Evolutionary conservation across 2,329 filamentous ascomycete genomes (phyloP), one percentile per base, ranked within the genome.

Genomic region (Curvularia spicifera): DNA sequence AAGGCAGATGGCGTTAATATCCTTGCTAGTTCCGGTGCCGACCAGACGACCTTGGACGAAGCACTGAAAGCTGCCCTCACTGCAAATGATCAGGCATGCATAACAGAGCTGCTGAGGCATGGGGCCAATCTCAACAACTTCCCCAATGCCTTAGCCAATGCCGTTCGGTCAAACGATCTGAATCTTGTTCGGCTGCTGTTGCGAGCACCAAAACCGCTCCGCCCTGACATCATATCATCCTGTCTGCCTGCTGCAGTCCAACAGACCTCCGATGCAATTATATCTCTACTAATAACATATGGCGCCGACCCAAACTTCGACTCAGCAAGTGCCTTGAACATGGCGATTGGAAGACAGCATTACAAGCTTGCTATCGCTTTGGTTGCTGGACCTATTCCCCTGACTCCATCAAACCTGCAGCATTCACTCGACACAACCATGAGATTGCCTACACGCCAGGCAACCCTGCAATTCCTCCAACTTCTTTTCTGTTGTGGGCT

Each of bases 221-320:
- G 65, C 5, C 42, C 68, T 13, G 68, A 75, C 15, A 64, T 74
- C 29, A 65, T 76, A 10, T 74, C 73, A 3, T 73, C 73, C 22
- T 73, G 70, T 47, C 65, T 76, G 7, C 65, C 69, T 29, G 65
- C 63, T 37, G 73, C 73, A 24, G 71, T 75, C 4, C 71, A 74
- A 51, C 69, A 72, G 22, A 67, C 64, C n/a, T 74, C 71, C 5
- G 68, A 71, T 40, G 48, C 64, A 3, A 62, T 68, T 9, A 56
- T 69, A 29, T 74, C 72, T 9, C 57, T 75, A n/a, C 60, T 76
- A 15, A 64, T 75, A 39, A 61, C 64, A 7, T 70, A 76, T 54
- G 73, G 73, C 7, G 74, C 72, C 22, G 70, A 76, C 56, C 73
- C 73, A 12, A 76, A 76, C 54, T 76, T 72, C 57, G 67, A 75